Evolutionary conservation across 352 stramenopile genomes (phyloP), one percentile per base, ranked within the genome.

Genomic region (Globisporangium alternatum): DNA sequence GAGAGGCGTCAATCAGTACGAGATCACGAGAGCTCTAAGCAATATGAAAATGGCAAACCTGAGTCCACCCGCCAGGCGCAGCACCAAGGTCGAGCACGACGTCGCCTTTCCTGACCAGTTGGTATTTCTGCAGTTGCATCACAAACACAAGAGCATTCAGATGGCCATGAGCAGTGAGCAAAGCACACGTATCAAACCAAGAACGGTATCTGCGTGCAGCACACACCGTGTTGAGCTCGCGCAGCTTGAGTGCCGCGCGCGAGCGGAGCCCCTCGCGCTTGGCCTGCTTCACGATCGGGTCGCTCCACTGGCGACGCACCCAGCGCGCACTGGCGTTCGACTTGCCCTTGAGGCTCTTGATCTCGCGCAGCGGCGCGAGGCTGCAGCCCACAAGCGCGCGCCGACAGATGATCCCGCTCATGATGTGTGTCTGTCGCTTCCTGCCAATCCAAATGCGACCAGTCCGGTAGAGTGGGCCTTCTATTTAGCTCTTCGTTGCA

Each of bases 301-400:
- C 88, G 65, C 71, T 89, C 80, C 83, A 92, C 70, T 96, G 88
- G 10, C 88, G 86, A 17, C 81, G 74, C 53, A 96, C 79, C 88
- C 88, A 96, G 35, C 86, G 85, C 57, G 88, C 86, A 41, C 83
- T 94, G 47, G 82, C 83, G 57, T 84, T 91, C 44, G 77, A 91
- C 78, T 93, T 95, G 51, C 86, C 86, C 47, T 87, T 89, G 57
- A 93, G 86, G 65, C 86, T 95, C 71, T 87, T 86, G 70, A 84
- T 56, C 65, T 80, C 81, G 54, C 81, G 80, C 37, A 67, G 57
- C 8, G 72, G 67, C 31, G 56, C 51, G n/a, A 31, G 56, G 53
- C 52, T 58, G 39, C 31, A 57, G 49, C 56, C 52, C 35, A 37
- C 56, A 43, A 67, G 39, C 53, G 54, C 37, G 12, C 45, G 52